These are phyloP conservation scores for Yueomyces sp. DNA, from an alignment of 1,139 yeast genomes.

Conservation along the genomic window DNA sequence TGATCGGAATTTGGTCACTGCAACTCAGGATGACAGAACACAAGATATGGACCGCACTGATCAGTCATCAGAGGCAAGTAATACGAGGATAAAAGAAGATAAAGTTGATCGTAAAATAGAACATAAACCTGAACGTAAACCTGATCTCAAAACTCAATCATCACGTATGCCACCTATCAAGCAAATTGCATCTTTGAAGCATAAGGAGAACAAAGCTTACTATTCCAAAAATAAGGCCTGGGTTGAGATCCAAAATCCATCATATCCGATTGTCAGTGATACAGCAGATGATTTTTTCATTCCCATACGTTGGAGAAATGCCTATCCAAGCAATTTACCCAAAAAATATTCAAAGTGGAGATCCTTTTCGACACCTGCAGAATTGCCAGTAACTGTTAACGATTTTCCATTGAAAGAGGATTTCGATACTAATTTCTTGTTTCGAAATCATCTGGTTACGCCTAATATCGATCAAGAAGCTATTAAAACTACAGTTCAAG, in stretches of 20 bases:
- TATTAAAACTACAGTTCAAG: constrained; percentile 36
- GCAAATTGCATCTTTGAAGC: background rate
- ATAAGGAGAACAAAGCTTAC: constrained; percentile 1
- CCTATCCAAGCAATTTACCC: constrained; percentile 58
- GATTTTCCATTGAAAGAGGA: constrained; percentile 62
- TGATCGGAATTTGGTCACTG: background rate
- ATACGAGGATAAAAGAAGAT: background rate
- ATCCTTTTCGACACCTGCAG: constrained; percentile 85
- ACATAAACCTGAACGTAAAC: background rate
- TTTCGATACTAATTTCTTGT: constrained; percentile 48
- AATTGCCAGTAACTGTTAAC: constrained; percentile 70
- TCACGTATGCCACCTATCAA: too few relatives aligned
- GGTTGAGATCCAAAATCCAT: constrained; percentile 61
- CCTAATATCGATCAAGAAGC: constrained; percentile 27
- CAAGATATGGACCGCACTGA: background rate
- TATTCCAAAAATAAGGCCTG: constrained; percentile 31
- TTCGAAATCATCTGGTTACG: constrained; percentile 31
- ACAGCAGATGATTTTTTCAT: constrained; percentile 29
- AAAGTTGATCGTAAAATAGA: background rate
- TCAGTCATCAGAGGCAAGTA: background rate
- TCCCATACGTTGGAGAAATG: constrained; percentile 78
- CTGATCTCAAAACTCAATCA: background rate
- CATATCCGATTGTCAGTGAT: constrained; percentile 41
- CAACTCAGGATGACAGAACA: background rate
- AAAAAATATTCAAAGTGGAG: constrained; percentile 79